Base-by-base conservation (phyloP, 2,329 filamentous ascomycete genomes). In the Geoglossum cookeanum region DNA sequence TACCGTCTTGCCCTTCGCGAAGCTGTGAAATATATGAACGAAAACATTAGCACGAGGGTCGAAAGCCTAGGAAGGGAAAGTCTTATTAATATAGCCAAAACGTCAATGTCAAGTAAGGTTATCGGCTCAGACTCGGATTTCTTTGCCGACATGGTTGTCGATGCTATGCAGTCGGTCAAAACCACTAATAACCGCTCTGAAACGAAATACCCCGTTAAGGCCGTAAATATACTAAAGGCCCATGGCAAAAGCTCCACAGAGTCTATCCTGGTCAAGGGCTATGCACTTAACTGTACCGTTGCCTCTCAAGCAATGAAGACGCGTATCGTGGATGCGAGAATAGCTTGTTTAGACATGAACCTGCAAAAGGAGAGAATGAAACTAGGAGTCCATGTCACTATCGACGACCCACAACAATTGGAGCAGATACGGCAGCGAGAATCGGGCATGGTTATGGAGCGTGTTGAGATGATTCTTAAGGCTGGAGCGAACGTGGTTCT, bases 361-460 rank as follows among this genome's bases (percentile, higher is more conserved):
- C 71, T 98, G 66, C 91, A 97, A 68, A 98, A 98, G 76, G 91
- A 97, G 77, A 81, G 91, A 64, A 97, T 98, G 92, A 97, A 98
- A 79, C 76, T 98, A 59, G 92, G 92, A 63, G 92, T 98, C 60
- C 91, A 98, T 72, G 95, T 98, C 66, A 97, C 92, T 11, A 86
- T 98, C 62, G 92, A 98, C 65, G 92, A 98, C 69, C 92, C 92
- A 54, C 84, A 94, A 69, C 92, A 98, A 71, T 78, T 98, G 55
- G 92, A 98, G 76, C 90, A 96, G 78, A 98, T 98, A 65, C 83
- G 92, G 60, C 83, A 92, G 65, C 81, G 92, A 57, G 92, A 98
- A 71, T 81, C 90, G 17, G 88, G 88, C 64, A 95, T 98, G 74
- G 81, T 98, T 52, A 79, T 95, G 60, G 92, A 98, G 68, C 80